Percentiles rank a stretch among this genome's conserved stretches.
phyloP scores from a whole-genome alignment of 495 filamentous ascomycete species.

The Elasticomyces elasticus region DNA sequence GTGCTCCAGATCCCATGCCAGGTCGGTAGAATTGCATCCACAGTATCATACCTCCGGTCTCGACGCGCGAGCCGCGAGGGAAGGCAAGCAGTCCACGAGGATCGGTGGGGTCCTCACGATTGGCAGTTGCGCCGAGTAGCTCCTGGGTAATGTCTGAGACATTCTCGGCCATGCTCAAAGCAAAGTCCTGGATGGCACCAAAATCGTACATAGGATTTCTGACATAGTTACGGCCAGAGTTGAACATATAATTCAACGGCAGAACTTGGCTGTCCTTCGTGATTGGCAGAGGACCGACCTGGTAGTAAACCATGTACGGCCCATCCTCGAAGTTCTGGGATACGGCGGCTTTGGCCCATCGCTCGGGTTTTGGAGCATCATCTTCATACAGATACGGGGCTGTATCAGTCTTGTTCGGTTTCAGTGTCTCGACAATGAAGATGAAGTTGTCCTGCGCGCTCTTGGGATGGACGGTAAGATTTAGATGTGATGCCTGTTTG shows the following conservation, averaged over 20 bases:
- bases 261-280: constrained; percentile 9
- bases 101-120: constrained; percentile 8
- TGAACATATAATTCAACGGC: constrained; percentile 27
- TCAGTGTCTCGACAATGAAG: constrained; percentile 38
- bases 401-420: constrained; percentile 45
- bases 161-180: constrained; percentile 23
- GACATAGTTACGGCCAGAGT: constrained; percentile 35
- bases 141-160: constrained; percentile 34
- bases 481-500: constrained; percentile 10
- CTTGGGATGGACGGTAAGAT: constrained; percentile 18
- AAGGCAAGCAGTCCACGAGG: constrained; percentile 14
- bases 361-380: constrained; percentile 26
- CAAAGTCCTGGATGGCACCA: constrained; percentile 24
- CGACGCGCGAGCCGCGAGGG: constrained; percentile 7
- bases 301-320: constrained; percentile 37
- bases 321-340: constrained; percentile 33
- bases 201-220: constrained; percentile 27
- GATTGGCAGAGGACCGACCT: constrained; percentile 42
- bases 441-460: constrained; percentile 20
- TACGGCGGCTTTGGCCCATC: constrained; percentile 41
- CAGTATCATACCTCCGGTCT: constrained; percentile 11
- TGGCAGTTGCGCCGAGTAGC: constrained; percentile 21
- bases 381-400: constrained; percentile 38
- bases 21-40: constrained; percentile 20
- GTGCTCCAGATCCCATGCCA: constrained; percentile 8